Evolutionary conservation across 1,284 basidiomycete species (phyloP), one percentile per base, ranked within the genome.

Genomic region (Cutaneotrichosporon sp.): DNA sequence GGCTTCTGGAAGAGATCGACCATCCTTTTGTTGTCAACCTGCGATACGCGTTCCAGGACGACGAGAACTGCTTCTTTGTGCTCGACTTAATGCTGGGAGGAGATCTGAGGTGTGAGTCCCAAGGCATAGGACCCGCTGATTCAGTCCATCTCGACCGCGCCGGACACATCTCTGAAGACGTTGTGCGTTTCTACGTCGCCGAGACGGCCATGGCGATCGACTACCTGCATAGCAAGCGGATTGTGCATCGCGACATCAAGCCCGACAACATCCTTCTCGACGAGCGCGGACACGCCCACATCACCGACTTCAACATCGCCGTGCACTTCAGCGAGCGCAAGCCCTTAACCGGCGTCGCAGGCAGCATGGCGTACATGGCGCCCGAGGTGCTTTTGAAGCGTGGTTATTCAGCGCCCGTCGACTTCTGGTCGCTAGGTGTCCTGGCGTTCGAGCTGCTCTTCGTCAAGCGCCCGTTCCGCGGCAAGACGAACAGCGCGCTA

Each of bases 351-450:
- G 93, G 91, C 62, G 90, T 99, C 5, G 96, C 94, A 1, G 94
- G 94, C 2, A 93, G 90, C 70, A 96, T 98, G 92, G 95, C 96
- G 0, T 99, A 99, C 82, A 99, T 99, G 96, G 93, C 95, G 2
- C 91, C 95, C 1, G 93, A 98, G 77, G 89, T 98, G 21, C 85
- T 98, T 57, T 83, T 82, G 26, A 85, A 85, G 70, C 83, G 77
- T 58, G 82, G 82, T 6, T 97, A 97, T 79, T 91, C 90, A 1
- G 92, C 89, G 71, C 88, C 89, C 31, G 92, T 97, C 70, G 94
- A 97, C 80, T 97, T 92, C 90, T 97, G 94, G 94, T 95, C 92
- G 21, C 85, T 97, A 2, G 94, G 94, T 32, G 90, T 97, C 61
- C 90, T 91, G 74, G 89, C 90, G 50, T 97, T 91, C 79, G 94